Evolutionary conservation across 768 basidiomycete species (phyloP).

Genomic region (Tulasnella sp.): DNA sequence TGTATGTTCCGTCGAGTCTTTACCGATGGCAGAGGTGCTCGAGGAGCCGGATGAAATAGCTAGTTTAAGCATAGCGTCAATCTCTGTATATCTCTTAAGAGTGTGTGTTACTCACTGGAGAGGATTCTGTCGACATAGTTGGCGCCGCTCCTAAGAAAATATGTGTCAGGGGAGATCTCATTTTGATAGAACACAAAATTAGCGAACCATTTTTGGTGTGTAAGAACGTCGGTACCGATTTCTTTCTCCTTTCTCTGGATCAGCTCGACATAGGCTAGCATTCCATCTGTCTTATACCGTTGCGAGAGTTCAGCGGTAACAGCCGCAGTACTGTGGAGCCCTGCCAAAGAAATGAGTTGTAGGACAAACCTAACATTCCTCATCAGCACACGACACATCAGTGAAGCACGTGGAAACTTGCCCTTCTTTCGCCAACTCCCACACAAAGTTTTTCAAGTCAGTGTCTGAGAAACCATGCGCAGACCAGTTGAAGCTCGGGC

Average conservation of each 20-base stretch:
- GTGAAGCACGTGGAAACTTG: conserved; percentile 29
- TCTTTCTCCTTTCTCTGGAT: conserved; percentile 82
- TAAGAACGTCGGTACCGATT: conserved; percentile 78
- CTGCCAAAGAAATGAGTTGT: conserved; percentile 79
- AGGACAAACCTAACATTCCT: conserved; percentile 67
- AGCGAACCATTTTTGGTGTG: conserved; percentile 82
- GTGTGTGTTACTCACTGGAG: conserved; percentile 30
- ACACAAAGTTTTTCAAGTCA: conserved; percentile 72
- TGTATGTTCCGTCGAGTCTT: conserved; percentile 78
- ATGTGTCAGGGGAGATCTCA: neutral
- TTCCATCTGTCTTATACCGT: conserved; percentile 73
- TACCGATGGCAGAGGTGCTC: conserved; percentile 68
- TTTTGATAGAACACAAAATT: neutral
- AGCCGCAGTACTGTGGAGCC: conserved; percentile 74
- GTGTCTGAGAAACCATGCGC: conserved; percentile 64
- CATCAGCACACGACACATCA: too few species aligned
- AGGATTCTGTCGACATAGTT: conserved; percentile 83
- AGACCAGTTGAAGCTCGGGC: conserved; percentile 92
- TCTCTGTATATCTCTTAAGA: neutral
- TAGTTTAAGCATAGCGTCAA: conserved; percentile 13
- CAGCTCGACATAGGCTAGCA: conserved; percentile 84
- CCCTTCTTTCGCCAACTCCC: conserved; percentile 86
- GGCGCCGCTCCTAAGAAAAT: conserved; percentile 59
- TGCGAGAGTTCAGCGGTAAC: conserved; percentile 69
- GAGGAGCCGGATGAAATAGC: conserved; percentile 78